Base-by-base conservation (phyloP, 2,329 filamentous ascomycete species). In the Colletotrichum spinosum region DNA sequence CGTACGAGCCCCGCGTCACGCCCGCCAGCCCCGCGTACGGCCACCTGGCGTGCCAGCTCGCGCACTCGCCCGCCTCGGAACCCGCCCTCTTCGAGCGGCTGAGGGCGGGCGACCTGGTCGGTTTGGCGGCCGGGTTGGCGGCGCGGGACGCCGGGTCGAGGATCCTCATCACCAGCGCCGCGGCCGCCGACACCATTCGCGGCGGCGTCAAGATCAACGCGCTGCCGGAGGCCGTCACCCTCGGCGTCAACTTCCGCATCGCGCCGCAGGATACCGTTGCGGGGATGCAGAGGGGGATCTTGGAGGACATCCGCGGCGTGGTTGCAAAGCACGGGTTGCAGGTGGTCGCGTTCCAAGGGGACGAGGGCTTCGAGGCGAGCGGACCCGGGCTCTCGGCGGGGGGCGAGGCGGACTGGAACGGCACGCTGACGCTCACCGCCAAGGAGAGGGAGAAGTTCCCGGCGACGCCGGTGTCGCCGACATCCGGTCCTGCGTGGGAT, bases 31-130 rank as follows among this genome's bases (percentile, higher is more conserved):
- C 88, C 0, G 82, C 86, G 34, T 81, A 88, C 67, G 78, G 81
- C 54, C 80, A 86, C 63, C 76, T 90, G 2, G 79, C 85, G 65
- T 90, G 88, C 68, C 82, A 87, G 46, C 85, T 84, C 1, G 80
- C 82, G 6, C 84, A 89, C 70, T 86, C 86, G 0, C 83, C 86
- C 0, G 73, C 80, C 6, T 81, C 83, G 8, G 73, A 80, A 35
- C 74, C 79, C 7, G 80, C 79, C 67, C 72, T 84, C 6, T 71
- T 70, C 0, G 46, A 76, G 25, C 71, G 79, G 0, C 68, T 84
- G 0, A 60, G 69, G 6, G 54, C 65, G 0, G 74, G 70, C 0
- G 72, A 80, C 41, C 65, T 79, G 0, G 70, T 74, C 0, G 71
- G 69, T 12, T 61, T 80, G 4, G 75, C 77, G 0, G 60, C 65